A percentile compares a stretch with the other conserved stretches of the same genome.
Evolutionary conservation across 2,329 filamentous ascomycete species (phyloP).

Genomic region (Mycogone perniciosa): DNA sequence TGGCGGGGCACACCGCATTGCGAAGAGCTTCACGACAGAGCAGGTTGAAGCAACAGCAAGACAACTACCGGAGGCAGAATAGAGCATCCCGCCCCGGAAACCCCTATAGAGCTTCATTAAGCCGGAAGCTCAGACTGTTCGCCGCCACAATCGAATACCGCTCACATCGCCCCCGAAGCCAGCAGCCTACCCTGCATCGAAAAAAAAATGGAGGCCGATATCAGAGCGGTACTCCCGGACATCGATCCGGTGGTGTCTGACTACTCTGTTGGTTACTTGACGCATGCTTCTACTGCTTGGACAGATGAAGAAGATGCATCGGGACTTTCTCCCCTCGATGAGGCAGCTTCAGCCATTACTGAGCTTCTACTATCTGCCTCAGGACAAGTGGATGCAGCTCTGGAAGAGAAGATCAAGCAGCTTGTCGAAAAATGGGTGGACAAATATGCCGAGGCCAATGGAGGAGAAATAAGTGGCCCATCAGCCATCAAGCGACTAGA

Average conservation of each 20-base stretch:
- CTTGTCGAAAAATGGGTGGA: slow-evolving; percentile 87
- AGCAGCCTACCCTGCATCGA: too few species aligned
- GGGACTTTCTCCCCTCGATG: slow-evolving; percentile 68
- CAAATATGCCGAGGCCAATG: slow-evolving; percentile 69
- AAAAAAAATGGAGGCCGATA: slow-evolving; percentile 72
- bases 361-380: slow-evolving; percentile 90
- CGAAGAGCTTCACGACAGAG: background rate
- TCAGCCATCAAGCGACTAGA: slow-evolving; percentile 80
- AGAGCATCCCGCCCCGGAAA: background rate
- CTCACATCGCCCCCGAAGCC: too few species aligned
- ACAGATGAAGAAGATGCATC: slow-evolving; percentile 64
- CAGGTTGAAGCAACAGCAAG: background rate
- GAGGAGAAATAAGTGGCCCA: slow-evolving; percentile 63
- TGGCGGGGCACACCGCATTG: background rate
- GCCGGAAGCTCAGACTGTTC: background rate
- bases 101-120: background rate
- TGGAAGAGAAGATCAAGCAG: slow-evolving; percentile 71
- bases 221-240: slow-evolving; percentile 74
- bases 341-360: slow-evolving; percentile 79
- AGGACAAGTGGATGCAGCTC: slow-evolving; percentile 64
- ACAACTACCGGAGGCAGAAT: background rate
- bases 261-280: slow-evolving; percentile 90
- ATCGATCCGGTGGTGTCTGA: slow-evolving; percentile 86
- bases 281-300: slow-evolving; percentile 83
- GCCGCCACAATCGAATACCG: too few species aligned